Percentiles rank a stretch among this genome's conserved stretches.
Conservation (phyloP, 495 filamentous ascomycete species). For the Penicillium psychrofluorescens region DNA sequence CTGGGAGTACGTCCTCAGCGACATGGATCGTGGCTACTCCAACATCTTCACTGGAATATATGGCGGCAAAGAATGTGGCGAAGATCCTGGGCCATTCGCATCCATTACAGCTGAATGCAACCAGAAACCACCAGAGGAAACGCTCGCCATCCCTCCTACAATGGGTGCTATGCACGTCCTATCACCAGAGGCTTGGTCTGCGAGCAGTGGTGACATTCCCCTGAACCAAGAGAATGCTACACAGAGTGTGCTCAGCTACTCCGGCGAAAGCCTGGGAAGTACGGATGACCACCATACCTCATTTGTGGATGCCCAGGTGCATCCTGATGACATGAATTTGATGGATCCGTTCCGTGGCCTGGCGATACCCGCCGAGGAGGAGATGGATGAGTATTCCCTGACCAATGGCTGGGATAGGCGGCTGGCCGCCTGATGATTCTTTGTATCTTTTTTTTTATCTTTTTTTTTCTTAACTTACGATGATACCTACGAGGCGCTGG, state of each 20-base stretch:
- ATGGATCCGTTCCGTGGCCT: slow-evolving; percentile 42
- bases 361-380: slow-evolving; percentile 35
- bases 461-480: too few species aligned
- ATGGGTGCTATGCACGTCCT: slow-evolving; percentile 22
- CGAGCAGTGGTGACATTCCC: slow-evolving; percentile 31
- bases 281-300: slow-evolving; percentile 29
- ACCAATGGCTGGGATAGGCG: slow-evolving; percentile 32
- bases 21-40: slow-evolving; percentile 67
- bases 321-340: slow-evolving; percentile 21
- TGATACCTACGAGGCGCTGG: too few species aligned
- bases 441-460: too few species aligned
- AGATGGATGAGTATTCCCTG: slow-evolving; percentile 27
- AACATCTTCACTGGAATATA: slow-evolving; percentile 84
- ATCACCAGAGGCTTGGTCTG: slow-evolving; percentile 37
- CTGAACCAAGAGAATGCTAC: slow-evolving; percentile 34
- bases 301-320: slow-evolving; percentile 14
- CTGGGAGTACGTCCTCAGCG: slow-evolving; percentile 72
- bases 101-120: slow-evolving; percentile 34
- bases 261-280: slow-evolving; percentile 65
- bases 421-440: slow-evolving; percentile 14
- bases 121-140: slow-evolving; percentile 19
- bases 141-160: slow-evolving; percentile 11
- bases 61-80: slow-evolving; percentile 54
- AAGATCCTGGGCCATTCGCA: slow-evolving; percentile 37
- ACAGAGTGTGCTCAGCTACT: slow-evolving; percentile 68